Percentiles rank a stretch among this genome's conserved stretches.
Evolutionary conservation across 129 eudicot species (phyloP).

Genomic region (Sambucus nigra): DNA sequence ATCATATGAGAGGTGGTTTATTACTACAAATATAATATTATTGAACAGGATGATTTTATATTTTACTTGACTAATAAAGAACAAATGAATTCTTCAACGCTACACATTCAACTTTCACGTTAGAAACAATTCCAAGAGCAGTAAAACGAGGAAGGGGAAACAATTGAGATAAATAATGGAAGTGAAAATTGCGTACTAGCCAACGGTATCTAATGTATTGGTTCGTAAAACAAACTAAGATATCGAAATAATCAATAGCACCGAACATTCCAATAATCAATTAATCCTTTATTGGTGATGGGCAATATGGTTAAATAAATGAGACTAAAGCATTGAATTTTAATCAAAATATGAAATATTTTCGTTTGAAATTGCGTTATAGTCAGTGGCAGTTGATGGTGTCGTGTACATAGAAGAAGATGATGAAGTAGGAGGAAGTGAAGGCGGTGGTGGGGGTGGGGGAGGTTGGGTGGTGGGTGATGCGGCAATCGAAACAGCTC

Average conservation of each 20-base stretch:
- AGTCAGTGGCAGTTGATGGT: conserved; percentile 36
- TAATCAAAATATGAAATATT: conserved; percentile 58
- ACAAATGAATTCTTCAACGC: too few species aligned
- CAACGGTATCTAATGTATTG: not conserved
- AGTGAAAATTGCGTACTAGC: not conserved
- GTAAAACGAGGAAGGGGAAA: too few species aligned
- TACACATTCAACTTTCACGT: too few species aligned
- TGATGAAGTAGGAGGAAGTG: conserved; percentile 27
- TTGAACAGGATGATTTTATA: too few species aligned
- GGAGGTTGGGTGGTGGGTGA: conserved; percentile 35
- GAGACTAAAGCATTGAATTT: not conserved
- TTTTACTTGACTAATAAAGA: too few species aligned
- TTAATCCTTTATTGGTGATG: not conserved
- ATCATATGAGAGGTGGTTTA: too few species aligned
- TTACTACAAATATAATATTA: too few species aligned
- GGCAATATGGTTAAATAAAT: not conserved
- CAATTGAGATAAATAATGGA: not conserved
- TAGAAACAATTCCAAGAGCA: too few species aligned
- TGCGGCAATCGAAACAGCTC: conserved; percentile 15
- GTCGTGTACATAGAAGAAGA: conserved; percentile 55
- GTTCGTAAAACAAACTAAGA: not conserved
- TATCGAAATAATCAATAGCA: not conserved
- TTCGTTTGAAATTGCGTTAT: conserved; percentile 53
- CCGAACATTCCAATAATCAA: not conserved
- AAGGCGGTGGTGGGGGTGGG: conserved; percentile 25